Evolutionary conservation across 1,284 basidiomycete species (phyloP), one percentile per base, ranked within the genome.

Genomic region (Mycocalia duriaeana): DNA sequence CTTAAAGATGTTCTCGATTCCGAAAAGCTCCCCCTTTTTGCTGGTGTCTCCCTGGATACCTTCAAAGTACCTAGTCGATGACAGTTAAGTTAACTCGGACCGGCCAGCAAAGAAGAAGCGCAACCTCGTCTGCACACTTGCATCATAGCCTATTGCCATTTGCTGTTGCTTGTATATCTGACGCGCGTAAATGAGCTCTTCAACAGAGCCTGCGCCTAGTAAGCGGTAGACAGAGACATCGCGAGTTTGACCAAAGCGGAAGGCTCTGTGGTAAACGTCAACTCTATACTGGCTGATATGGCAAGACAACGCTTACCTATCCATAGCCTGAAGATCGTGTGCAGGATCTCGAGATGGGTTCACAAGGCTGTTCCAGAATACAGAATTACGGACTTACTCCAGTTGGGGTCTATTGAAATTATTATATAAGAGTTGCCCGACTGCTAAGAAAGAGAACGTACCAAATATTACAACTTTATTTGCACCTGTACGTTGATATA

Each of bases 141-240:
- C 88, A 54, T 86, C 79, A 59, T 93, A 93, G 0, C 83, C 91
- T 42, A 91, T 91, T 13, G 81, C 79, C 86, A 91, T 91, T 59
- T 90, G 87, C 58, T 92, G 91, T 57, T 91, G 89, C 63, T 93
- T 93, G 66, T 92, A 92, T 7, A 93, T 75, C 64, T 93, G 91
- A 4, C 90, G 80, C 0, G 86, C 86, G 56, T 91, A 91, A 25
- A 92, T 88, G 34, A 89, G 66, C 59, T 89, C 90, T 59, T 94
- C 91, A 16, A 94, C 79, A 1, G 91, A 91, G 4, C 91, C 91
- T 3, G 88, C 87, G 2, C 87, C 90, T 13, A 95, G 74, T 9
- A 96, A 73, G 35, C 91, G 82, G 58, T 86, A 90, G 0, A 95
- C 91, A 0, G 79, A 75, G 5, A 96, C 93, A 53, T 94, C 86